Evolutionary conservation across 148 eudicot genomes (phyloP).

Genomic region (Rhododendron williamsianum): DNA sequence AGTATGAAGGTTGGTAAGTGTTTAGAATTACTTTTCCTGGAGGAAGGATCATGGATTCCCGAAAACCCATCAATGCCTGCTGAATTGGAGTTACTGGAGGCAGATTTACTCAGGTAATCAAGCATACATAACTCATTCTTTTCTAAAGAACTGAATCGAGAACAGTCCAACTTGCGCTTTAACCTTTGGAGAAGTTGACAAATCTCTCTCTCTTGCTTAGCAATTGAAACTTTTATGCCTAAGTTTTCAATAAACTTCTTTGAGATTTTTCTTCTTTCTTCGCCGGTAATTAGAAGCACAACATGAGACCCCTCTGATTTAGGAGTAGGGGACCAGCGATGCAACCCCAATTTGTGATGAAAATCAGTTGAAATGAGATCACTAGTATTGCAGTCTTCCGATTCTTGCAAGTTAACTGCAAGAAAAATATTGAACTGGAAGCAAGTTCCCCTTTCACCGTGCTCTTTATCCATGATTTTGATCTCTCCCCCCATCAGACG

Average conservation of each 20-base stretch:
- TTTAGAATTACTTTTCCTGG: neutral
- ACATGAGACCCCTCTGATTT: neutral
- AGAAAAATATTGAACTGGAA: constrained; percentile 44
- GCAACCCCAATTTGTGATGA: neutral
- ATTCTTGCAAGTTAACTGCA: neutral
- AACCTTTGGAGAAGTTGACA: neutral
- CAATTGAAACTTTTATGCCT: neutral
- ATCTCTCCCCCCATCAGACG: constrained; percentile 51
- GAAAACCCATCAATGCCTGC: neutral
- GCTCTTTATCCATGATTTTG: constrained; percentile 31
- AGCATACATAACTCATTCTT: neutral
- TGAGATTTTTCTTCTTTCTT: neutral
- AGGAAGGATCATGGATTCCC: neutral
- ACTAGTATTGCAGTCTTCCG: neutral
- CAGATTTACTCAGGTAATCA: neutral
- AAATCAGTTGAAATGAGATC: neutral
- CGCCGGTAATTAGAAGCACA: neutral
- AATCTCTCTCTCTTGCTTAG: neutral
- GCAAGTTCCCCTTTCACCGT: constrained; percentile 32
- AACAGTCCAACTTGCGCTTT: neutral
- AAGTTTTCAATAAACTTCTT: neutral
- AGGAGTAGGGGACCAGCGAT: neutral
- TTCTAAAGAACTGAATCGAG: neutral
- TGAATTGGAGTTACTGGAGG: neutral
- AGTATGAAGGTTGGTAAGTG: neutral